These are phyloP conservation scores for Phylloporus sp. DNA, from an alignment of 768 basidiomycete genomes.

Conservation along the genomic window DNA sequence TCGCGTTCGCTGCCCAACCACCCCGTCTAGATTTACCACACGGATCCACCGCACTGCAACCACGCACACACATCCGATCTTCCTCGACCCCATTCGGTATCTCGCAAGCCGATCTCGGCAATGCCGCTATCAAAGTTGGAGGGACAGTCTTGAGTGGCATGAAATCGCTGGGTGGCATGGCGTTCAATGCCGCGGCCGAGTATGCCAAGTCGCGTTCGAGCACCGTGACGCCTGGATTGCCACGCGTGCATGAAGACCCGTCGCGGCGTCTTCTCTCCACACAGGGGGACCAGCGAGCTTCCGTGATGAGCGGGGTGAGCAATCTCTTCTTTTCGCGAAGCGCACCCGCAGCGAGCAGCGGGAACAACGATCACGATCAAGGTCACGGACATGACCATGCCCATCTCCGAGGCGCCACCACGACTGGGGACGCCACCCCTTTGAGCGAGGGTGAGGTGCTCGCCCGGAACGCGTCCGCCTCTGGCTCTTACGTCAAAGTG, in stretches of 20 bases:
- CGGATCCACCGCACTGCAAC: conserved; percentile 14
- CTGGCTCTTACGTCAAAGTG: conserved; percentile 48
- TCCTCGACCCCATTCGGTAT: conserved; percentile 29
- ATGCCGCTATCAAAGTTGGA: conserved; percentile 53
- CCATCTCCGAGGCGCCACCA: conserved; percentile 9
- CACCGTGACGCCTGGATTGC: conserved; percentile 6
- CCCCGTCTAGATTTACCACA: conserved; percentile 24
- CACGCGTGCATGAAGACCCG: not conserved
- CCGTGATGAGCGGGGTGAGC: conserved; percentile 26
- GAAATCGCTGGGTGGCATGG: conserved; percentile 58
- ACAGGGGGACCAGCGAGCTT: conserved; percentile 19
- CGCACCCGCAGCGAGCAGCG: conserved; percentile 44
- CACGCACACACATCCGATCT: conserved; percentile 21
- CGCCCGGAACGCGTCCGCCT: conserved; percentile 12
- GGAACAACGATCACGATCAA: conserved; percentile 11
- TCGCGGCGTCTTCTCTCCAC: conserved; percentile 17
- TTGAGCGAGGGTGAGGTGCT: conserved; percentile 12
- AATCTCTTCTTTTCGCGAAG: conserved; percentile 56
- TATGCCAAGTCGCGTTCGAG: conserved; percentile 36
- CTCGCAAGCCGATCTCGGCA: conserved; percentile 47
- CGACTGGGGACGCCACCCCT: conserved; percentile 9
- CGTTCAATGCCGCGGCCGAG: conserved; percentile 43
- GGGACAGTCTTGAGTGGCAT: conserved; percentile 60
- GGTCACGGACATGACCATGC: not conserved
- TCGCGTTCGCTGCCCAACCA: conserved; percentile 50